Percentiles rank a stretch among this genome's conserved stretches.
phyloP scores from a whole-genome alignment of 306 rosid species.

The Vachellia pachyceras region DNA sequence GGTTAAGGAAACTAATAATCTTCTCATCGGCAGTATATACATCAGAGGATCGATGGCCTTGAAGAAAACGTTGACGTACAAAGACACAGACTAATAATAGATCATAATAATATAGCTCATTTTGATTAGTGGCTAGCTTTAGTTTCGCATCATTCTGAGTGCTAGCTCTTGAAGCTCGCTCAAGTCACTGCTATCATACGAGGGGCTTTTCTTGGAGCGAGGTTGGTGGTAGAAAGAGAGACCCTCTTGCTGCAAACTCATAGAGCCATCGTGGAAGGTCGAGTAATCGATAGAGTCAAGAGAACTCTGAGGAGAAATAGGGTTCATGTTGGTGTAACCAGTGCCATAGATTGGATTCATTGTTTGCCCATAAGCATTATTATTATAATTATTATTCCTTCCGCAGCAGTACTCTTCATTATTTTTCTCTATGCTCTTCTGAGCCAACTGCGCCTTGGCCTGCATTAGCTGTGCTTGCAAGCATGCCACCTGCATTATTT shows the following conservation, averaged over 20 bases:
- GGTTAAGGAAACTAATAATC: slow-evolving; percentile 38
- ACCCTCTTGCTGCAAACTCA: slow-evolving; percentile 64
- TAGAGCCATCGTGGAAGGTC: slow-evolving; percentile 46
- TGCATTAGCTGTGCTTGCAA: slow-evolving; percentile 91
- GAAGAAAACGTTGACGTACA: slow-evolving; percentile 24
- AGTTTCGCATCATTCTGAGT: slow-evolving; percentile 91
- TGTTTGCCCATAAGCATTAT: slow-evolving; percentile 15
- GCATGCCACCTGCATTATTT: slow-evolving; percentile 72
- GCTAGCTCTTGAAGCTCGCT: slow-evolving; percentile 95
- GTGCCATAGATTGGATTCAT: not conserved
- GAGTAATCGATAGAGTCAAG: slow-evolving; percentile 68
- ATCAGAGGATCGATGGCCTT: slow-evolving; percentile 5
- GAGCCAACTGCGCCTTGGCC: slow-evolving; percentile 79
- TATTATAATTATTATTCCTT: slow-evolving; percentile 37
- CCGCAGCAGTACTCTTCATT: slow-evolving; percentile 42
- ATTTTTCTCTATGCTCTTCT: slow-evolving; percentile 55
- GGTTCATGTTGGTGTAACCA: slow-evolving; percentile 55
- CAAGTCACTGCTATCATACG: slow-evolving; percentile 53
- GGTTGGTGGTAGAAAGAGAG: slow-evolving; percentile 59
- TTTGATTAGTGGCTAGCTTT: slow-evolving; percentile 34
- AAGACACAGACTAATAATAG: slow-evolving; percentile 6
- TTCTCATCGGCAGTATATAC: slow-evolving; percentile 45
- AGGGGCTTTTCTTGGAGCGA: slow-evolving; percentile 52
- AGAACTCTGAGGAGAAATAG: slow-evolving; percentile 91
- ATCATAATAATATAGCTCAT: not conserved